Conservation (phyloP, 1,284 basidiomycete genomes). For the Sphaerobolus stellatus region DNA sequence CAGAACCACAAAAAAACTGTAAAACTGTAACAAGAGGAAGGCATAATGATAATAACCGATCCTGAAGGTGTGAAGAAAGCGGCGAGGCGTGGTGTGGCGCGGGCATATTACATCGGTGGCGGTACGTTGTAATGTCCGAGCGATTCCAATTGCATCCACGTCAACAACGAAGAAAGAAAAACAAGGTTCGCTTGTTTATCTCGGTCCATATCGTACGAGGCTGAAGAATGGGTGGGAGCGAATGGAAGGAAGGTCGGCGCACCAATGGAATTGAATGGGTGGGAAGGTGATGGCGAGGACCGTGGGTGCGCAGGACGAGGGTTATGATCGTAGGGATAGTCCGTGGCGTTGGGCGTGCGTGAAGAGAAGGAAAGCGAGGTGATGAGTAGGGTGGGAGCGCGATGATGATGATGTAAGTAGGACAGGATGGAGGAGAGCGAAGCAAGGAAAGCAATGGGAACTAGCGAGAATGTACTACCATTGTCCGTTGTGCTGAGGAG, state of each 20-base stretch:
- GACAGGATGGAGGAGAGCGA: not conserved
- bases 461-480: not conserved
- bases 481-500: not conserved
- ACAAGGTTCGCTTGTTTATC: too few relatives aligned
- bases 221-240: not conserved
- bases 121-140: too few relatives aligned
- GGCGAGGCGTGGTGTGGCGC: too few relatives aligned
- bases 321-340: not conserved
- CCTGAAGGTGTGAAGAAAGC: too few relatives aligned
- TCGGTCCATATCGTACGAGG: too few relatives aligned
- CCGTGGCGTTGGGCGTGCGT: not conserved
- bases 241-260: too few relatives aligned
- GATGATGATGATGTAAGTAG: too few relatives aligned
- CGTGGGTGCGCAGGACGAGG: not conserved
- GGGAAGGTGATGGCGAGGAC: not conserved
- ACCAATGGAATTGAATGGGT: not conserved
- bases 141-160: too few relatives aligned
- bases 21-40: constrained; percentile 3
- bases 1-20: too few relatives aligned
- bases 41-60: constrained; percentile 15
- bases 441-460: not conserved
- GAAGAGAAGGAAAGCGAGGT: not conserved
- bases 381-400: too few relatives aligned
- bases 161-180: too few relatives aligned
- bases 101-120: too few relatives aligned